phyloP scores from a whole-genome alignment of 1,284 basidiomycete species.

The Baeospora myosura region DNA sequence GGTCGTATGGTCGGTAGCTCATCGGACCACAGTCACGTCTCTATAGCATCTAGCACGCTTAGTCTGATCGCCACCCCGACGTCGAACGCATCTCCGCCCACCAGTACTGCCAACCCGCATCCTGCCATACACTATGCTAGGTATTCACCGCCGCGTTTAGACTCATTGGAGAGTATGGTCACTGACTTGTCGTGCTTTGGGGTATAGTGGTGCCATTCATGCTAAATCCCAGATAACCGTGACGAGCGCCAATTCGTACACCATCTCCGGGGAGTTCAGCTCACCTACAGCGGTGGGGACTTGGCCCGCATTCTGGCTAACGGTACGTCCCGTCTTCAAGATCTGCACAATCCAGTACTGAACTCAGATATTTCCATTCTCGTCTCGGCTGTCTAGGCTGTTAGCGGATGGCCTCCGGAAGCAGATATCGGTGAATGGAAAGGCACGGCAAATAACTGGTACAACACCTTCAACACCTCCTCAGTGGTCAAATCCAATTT shows the following conservation, averaged over 20 bases:
- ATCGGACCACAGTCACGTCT: constrained; percentile 30
- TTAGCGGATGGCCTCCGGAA: constrained; percentile 37
- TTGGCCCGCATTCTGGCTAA: constrained; percentile 38
- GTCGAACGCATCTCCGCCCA: constrained; percentile 28
- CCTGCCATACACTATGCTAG: constrained; percentile 34
- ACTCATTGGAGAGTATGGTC: neutral
- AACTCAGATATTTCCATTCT: constrained; percentile 9
- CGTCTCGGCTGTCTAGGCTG: constrained; percentile 20
- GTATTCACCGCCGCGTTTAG: constrained; percentile 12
- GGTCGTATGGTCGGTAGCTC: constrained; percentile 36
- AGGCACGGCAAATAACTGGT: constrained; percentile 36
- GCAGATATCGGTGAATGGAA: constrained; percentile 40
- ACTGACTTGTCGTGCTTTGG: too few species aligned
- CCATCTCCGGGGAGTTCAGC: constrained; percentile 36
- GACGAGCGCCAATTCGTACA: constrained; percentile 26
- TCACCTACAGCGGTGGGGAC: constrained; percentile 32
- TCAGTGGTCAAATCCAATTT: constrained; percentile 30
- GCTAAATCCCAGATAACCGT: constrained; percentile 37
- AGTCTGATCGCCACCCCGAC: constrained; percentile 35
- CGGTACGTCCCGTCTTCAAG: neutral
- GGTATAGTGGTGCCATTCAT: constrained; percentile 35
- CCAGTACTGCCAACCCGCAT: constrained; percentile 30
- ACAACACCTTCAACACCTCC: constrained; percentile 28
- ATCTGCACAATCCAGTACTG: neutral
- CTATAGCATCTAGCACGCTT: constrained; percentile 28